Evolutionary conservation across 805 yeast species (phyloP).

Genomic region (Candida berthetii): DNA sequence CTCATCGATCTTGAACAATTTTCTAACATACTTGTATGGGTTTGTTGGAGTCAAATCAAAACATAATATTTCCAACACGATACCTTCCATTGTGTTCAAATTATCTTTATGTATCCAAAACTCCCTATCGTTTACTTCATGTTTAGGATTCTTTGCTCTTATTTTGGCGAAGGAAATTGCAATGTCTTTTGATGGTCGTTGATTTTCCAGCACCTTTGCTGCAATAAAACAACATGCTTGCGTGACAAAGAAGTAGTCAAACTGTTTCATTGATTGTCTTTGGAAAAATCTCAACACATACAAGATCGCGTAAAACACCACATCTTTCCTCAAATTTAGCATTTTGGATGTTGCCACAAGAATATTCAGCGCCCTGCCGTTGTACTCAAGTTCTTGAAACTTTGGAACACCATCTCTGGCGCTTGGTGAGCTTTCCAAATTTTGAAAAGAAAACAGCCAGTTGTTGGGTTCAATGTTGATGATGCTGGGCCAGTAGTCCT

Average conservation of each 20-base stretch:
- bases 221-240: constrained; percentile 12
- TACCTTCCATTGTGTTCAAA: constrained; percentile 9
- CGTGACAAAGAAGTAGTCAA: constrained; percentile 1
- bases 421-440: neutral
- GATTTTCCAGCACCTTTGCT: constrained; percentile 1
- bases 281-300: constrained; percentile 16
- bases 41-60: constrained; percentile 14
- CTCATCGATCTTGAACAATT: neutral
- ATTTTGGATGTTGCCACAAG: neutral
- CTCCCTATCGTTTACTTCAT: neutral
- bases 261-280: constrained; percentile 1
- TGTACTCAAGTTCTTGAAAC: neutral
- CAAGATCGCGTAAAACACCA: constrained; percentile 6
- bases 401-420: neutral
- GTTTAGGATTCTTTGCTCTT: neutral
- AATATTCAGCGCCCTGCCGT: neutral
- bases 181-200: neutral
- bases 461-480: constrained; percentile 11
- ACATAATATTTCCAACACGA: constrained; percentile 16
- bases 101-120: constrained; percentile 12
- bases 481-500: constrained; percentile 12
- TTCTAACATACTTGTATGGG: constrained; percentile 7
- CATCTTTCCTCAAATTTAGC: neutral
- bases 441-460: constrained; percentile 11
- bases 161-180: neutral